Percentiles rank a stretch among this genome's conserved stretches.
phyloP scores from a whole-genome alignment of 2,329 filamentous ascomycete species.

The Colletotrichum trifolii region DNA sequence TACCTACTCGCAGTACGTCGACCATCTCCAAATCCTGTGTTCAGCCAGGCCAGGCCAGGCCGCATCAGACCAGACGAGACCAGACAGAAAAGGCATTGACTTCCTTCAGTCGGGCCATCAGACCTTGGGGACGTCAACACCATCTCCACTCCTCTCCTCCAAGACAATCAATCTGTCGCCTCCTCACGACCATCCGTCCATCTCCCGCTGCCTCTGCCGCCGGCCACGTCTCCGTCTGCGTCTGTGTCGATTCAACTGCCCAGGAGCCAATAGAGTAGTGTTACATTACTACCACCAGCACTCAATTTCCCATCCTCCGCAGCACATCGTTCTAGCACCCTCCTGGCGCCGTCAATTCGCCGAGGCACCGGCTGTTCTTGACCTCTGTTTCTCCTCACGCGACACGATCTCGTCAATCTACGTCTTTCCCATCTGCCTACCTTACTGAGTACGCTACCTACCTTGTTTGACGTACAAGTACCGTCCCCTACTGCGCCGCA shows the following conservation, averaged over 20 bases:
- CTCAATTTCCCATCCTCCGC: slow-evolving; percentile 23
- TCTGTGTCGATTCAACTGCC: slow-evolving; percentile 4
- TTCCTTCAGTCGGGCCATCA: too few species aligned
- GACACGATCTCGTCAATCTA: slow-evolving; percentile 10
- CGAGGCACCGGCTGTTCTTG: slow-evolving; percentile 27
- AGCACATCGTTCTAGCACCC: slow-evolving; percentile 32
- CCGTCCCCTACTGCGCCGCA: neutral
- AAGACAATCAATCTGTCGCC: too few species aligned
- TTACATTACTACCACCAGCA: slow-evolving; percentile 6
- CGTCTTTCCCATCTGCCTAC: neutral
- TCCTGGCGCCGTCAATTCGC: slow-evolving; percentile 35
- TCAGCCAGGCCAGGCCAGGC: too few species aligned
- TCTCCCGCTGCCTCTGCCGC: neutral
- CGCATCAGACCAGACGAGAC: too few species aligned
- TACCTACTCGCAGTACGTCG: too few species aligned
- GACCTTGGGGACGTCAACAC: too few species aligned
- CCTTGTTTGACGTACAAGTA: neutral
- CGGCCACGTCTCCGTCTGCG: slow-evolving; percentile 8
- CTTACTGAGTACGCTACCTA: neutral
- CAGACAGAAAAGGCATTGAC: too few species aligned
- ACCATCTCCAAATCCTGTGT: too few species aligned
- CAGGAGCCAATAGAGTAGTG: slow-evolving; percentile 8
- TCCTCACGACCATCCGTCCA: neutral
- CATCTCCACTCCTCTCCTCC: too few species aligned
- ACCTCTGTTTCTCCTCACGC: slow-evolving; percentile 25